Evolutionary conservation across 768 basidiomycete species (phyloP).

Genomic region (Neoboletus brunneissimus): DNA sequence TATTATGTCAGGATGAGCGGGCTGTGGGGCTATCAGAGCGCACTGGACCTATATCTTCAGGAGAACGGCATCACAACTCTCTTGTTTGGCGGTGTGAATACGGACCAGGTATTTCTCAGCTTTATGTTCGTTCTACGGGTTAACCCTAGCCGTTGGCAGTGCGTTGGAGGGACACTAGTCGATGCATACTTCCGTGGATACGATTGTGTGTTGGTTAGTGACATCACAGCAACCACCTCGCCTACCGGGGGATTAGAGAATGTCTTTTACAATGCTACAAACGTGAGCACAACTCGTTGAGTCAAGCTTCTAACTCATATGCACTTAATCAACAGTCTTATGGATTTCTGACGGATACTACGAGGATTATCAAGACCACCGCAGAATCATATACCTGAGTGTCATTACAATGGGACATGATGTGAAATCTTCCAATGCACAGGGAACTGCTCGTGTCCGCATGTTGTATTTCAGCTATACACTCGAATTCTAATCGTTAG

Average conservation of each 20-base stretch:
- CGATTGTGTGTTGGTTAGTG: slow-evolving; percentile 56
- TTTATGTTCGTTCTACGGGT: neutral
- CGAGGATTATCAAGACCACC: slow-evolving; percentile 26
- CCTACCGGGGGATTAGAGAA: slow-evolving; percentile 55
- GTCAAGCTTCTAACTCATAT: neutral
- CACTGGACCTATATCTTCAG: slow-evolving; percentile 58
- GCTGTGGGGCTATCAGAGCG: slow-evolving; percentile 62
- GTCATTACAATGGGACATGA: neutral
- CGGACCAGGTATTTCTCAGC: slow-evolving; percentile 50
- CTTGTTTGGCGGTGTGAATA: slow-evolving; percentile 63
- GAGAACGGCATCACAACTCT: slow-evolving; percentile 62
- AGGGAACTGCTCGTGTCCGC: neutral
- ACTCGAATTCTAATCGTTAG: neutral
- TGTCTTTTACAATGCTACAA: slow-evolving; percentile 53
- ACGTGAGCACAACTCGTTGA: slow-evolving; percentile 38
- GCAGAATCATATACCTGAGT: neutral
- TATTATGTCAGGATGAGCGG: slow-evolving; percentile 52
- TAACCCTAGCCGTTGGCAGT: slow-evolving; percentile 34
- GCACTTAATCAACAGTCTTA: slow-evolving; percentile 38
- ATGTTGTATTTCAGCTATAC: slow-evolving; percentile 4
- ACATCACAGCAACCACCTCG: slow-evolving; percentile 62
- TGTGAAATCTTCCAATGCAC: neutral
- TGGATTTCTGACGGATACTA: slow-evolving; percentile 47
- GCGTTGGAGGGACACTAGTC: slow-evolving; percentile 60
- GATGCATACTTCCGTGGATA: slow-evolving; percentile 67